Evolutionary conservation across 352 stramenopile genomes (phyloP), one percentile per base, ranked within the genome.

Genomic region (Phytophthora pluvialis): DNA sequence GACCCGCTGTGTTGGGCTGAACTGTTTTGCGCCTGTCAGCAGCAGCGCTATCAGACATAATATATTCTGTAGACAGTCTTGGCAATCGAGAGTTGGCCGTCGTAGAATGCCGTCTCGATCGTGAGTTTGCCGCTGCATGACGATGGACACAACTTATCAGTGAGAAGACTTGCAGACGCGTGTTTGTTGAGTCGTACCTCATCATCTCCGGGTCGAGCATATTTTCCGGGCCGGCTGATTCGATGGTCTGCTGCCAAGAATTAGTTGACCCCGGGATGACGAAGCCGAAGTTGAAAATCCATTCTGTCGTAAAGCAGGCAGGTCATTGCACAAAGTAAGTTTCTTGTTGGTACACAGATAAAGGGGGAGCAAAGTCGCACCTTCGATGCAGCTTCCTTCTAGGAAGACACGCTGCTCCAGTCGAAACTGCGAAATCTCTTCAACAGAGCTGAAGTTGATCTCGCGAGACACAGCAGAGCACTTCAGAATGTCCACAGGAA

Each of bases 51-150:
- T 77, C 81, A 96, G 55, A 94, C 88, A 76, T 98, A 98, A 74
- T 90, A 98, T 78, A 98, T 94, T 84, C 93, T 89, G 63, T 98
- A 96, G 61, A 97, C 81, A 28, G 89, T 97, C 81, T 96, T 97
- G 64, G 86, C 87, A 63, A 98, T 94, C 26, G 91, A 69, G 31
- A 75, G 66, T 44, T 95, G 75, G 31, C 85, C 94, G 69, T 98
- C 94, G 73, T 97, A 98, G 69, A 99, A 98, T n/a, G 78, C 89
- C 7, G 95, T 99, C 64, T 98, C 95, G 45, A 99, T 98, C 38
- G 88, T 97, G 35, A 98, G 80, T 50, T 98, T 95, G 11, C 94
- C 95, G 40, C 83, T 97, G 45, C 1, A 38, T 48, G n/a, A 16
- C 2, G 55, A 11, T 28, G 16, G 36, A 33, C 46, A 36, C 31